These are phyloP conservation scores for Mycosarcoma maydis DNA, from an alignment of 1,284 basidiomycete genomes.

Conservation along the genomic window DNA sequence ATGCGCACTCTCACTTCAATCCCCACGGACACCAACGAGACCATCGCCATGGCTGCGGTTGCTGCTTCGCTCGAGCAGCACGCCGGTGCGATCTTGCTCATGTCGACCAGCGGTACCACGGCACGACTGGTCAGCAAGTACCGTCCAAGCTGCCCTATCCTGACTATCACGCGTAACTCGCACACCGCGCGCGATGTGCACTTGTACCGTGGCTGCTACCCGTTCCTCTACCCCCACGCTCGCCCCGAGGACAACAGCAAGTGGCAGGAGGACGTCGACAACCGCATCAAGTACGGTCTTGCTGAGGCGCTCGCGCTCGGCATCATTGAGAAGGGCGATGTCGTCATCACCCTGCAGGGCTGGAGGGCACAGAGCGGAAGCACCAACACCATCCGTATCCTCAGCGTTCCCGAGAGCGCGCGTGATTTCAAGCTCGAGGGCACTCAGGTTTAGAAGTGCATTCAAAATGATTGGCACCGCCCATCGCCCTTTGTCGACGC, in stretches of 20 bases:
- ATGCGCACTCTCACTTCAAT: conserved; percentile 70
- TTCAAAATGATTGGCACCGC: background rate
- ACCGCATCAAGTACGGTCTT: conserved; percentile 77
- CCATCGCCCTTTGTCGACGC: background rate
- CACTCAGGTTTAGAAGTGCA: conserved; percentile 26
- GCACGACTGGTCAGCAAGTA: conserved; percentile 97
- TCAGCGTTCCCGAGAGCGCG: conserved; percentile 58
- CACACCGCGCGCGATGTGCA: conserved; percentile 97
- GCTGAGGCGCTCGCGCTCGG: conserved; percentile 85
- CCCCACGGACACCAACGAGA: conserved; percentile 65
- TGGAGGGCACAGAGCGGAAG: conserved; percentile 98
- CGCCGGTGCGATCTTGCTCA: conserved; percentile 78
- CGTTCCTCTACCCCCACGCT: conserved; percentile 94
- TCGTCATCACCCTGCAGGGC: conserved; percentile 94
- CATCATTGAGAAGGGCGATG: conserved; percentile 88
- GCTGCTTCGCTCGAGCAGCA: conserved; percentile 65
- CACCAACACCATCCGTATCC: conserved; percentile 70
- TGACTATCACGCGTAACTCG: conserved; percentile 88
- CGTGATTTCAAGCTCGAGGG: conserved; percentile 63
- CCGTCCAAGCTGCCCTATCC: conserved; percentile 90
- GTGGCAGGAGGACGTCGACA: conserved; percentile 94
- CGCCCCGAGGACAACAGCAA: conserved; percentile 82
- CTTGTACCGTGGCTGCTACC: conserved; percentile 95
- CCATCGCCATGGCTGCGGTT: conserved; percentile 66
- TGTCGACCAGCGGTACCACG: conserved; percentile 92